Evolutionary conservation across 208 protist genomes (phyloP).

Genomic region (Strigomonas oncopelti): DNA sequence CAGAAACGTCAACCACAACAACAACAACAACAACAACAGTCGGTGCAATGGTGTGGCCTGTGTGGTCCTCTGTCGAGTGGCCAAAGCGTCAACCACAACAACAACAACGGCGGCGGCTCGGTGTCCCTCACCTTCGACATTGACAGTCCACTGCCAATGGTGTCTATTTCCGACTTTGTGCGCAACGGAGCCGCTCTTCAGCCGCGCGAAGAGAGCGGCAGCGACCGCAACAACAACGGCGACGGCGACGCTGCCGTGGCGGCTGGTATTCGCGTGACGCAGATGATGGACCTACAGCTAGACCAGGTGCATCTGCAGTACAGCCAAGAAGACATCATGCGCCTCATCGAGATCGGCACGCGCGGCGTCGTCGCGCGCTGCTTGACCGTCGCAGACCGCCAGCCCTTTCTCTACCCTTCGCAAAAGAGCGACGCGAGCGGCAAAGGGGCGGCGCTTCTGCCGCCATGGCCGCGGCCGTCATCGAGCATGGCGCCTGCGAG

Average conservation of each 20-base stretch:
- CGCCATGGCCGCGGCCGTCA: slow-evolving; percentile 12
- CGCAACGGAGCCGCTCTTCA: neutral
- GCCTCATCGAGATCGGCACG: slow-evolving; percentile 26
- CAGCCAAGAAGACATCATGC: slow-evolving; percentile 25
- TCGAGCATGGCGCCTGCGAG: neutral
- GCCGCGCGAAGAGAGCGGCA: neutral
- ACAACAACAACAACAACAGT: neutral
- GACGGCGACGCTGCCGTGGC: neutral
- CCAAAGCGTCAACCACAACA: neutral
- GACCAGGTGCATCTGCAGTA: slow-evolving; percentile 19
- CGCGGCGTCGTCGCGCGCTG: slow-evolving; percentile 30
- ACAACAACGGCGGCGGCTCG: neutral
- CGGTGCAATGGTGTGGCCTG: neutral
- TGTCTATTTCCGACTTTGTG: slow-evolving; percentile 38
- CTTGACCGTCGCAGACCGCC: slow-evolving; percentile 9
- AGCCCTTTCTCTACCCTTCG: slow-evolving; percentile 17
- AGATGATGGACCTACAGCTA: slow-evolving; percentile 15
- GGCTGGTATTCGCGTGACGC: slow-evolving; percentile 28
- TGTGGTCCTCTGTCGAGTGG: neutral
- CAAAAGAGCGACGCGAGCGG: neutral
- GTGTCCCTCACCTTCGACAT: slow-evolving; percentile 19
- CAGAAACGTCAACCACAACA: no score
- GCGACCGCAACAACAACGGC: no score
- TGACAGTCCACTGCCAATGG: slow-evolving; percentile 15
- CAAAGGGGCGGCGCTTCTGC: neutral